These are phyloP conservation scores for Leptosphaerulina australis DNA, from an alignment of 2,329 filamentous ascomycete species.

Conservation along the genomic window DNA sequence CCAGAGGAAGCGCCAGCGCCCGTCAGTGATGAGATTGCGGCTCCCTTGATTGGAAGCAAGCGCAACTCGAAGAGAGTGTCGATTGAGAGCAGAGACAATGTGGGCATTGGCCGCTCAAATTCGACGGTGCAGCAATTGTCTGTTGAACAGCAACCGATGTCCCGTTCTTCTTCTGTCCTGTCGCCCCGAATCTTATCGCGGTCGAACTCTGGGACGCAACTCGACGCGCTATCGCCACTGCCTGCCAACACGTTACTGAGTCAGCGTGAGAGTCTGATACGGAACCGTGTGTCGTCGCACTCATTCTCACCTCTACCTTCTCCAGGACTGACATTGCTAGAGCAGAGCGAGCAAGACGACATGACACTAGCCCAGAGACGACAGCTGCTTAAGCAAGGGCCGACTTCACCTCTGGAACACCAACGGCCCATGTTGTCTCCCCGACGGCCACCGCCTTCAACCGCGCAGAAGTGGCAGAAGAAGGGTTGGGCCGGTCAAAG, in stretches of 20 bases:
- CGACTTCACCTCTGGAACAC: constrained; percentile 16
- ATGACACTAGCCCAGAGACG: constrained; percentile 72
- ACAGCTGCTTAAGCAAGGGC: constrained; percentile 44
- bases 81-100: constrained; percentile 28
- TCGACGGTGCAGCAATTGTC: constrained; percentile 34
- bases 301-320: constrained; percentile 45
- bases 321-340: constrained; percentile 32
- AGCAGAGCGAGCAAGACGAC: constrained; percentile 60
- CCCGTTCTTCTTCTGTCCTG: constrained; percentile 29
- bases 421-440: constrained; percentile 22
- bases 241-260: constrained; percentile 58
- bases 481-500: constrained; percentile 32
- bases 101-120: constrained; percentile 25
- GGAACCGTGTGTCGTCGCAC: constrained; percentile 47
- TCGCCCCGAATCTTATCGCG: constrained; percentile 28
- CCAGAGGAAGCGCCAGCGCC: constrained; percentile 63
- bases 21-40: constrained; percentile 36
- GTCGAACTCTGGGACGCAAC: constrained; percentile 24
- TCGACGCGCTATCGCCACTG: constrained; percentile 33
- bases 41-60: constrained; percentile 26
- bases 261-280: constrained; percentile 60
- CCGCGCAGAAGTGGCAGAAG: constrained; percentile 41
- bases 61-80: constrained; percentile 36
- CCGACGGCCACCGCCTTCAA: constrained; percentile 29
- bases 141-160: constrained; percentile 19